Evolutionary conservation across 768 basidiomycete genomes (phyloP).

Genomic region (Suillus americanus): DNA sequence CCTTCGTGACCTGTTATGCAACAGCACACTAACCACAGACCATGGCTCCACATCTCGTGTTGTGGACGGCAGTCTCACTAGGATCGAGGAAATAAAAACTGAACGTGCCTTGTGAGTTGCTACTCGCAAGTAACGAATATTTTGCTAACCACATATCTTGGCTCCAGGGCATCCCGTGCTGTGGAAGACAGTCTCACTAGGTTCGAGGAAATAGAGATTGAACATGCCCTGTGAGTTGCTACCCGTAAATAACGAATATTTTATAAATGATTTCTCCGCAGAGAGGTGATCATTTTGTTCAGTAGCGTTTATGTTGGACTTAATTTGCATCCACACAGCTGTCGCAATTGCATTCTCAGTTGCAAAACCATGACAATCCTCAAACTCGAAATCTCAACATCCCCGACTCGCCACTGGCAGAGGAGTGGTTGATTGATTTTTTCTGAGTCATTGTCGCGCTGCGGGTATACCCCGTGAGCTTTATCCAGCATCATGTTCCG

Average conservation of each 20-base stretch:
- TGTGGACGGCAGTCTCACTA: constrained; percentile 12
- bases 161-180: no score
- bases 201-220: constrained; percentile 30
- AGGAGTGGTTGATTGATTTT: no score
- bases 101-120: constrained; percentile 26
- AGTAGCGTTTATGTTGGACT: constrained; percentile 1
- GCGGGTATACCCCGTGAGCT: no score
- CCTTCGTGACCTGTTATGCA: constrained; percentile 30
- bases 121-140: background rate
- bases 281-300: constrained; percentile 7
- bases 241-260: background rate
- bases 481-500: no score
- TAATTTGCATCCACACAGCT: constrained; percentile 26
- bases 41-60: background rate
- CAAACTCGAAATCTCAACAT: constrained; percentile 29
- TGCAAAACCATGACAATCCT: constrained; percentile 36
- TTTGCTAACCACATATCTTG: no score
- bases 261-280: background rate
- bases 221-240: constrained; percentile 26
- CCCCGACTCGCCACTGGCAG: background rate
- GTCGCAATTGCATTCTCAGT: constrained; percentile 33
- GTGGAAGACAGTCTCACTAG: constrained; percentile 15
- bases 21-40: constrained; percentile 25
- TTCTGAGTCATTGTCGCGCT: no score
- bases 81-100: constrained; percentile 32